A percentile compares a stretch with the other conserved stretches of the same genome.
These are phyloP conservation scores for Urtica urens DNA, from an alignment of 306 rosid genomes.

Conservation along the genomic window DNA sequence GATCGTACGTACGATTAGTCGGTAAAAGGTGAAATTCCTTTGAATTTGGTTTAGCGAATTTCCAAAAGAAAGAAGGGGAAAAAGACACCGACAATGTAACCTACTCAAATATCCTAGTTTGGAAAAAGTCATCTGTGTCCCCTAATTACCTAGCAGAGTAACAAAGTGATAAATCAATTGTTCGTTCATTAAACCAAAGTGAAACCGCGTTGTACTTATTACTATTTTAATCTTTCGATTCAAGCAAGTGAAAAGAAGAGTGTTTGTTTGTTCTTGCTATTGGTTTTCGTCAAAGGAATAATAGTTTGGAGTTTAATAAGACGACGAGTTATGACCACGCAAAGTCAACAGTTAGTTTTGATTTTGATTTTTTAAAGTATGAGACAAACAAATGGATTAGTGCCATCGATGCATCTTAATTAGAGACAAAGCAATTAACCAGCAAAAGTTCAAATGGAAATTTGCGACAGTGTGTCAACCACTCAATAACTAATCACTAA, in stretches of 20 bases:
- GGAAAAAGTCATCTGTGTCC: constrained; percentile 3
- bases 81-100: constrained; percentile 6
- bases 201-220: constrained; percentile 16
- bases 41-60: no score
- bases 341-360: constrained; percentile 7
- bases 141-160: constrained; percentile 16
- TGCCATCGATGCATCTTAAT: constrained; percentile 15
- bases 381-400: constrained; percentile 9
- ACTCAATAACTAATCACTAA: constrained; percentile 10
- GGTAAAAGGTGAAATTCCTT: no score
- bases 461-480: constrained; percentile 15
- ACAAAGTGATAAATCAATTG: background rate
- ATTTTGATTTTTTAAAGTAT: background rate
- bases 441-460: constrained; percentile 8
- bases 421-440: constrained; percentile 24
- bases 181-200: constrained; percentile 3
- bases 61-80: no score
- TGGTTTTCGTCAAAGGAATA: constrained; percentile 1
- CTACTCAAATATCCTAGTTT: background rate
- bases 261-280: background rate
- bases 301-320: constrained; percentile 2
- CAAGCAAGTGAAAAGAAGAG: constrained; percentile 2
- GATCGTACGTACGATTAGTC: no score
- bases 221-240: constrained; percentile 2
- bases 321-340: constrained; percentile 2